These are phyloP conservation scores for Herpetomonas samuelpessoai DNA, from an alignment of 208 protist genomes.

Conservation along the genomic window DNA sequence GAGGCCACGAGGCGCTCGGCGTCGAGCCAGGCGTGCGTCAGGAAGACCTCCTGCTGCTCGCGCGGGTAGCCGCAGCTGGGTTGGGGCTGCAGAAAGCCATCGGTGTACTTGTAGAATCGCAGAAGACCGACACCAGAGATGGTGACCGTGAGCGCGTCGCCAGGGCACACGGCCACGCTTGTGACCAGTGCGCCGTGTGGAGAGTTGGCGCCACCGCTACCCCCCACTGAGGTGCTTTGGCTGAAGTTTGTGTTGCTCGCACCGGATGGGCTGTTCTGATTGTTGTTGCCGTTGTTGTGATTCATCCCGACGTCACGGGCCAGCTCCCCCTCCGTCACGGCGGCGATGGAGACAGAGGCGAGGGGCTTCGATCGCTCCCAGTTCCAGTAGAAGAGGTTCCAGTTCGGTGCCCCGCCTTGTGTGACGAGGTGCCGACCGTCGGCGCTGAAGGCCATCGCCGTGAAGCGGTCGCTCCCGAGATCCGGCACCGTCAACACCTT, in stretches of 20 bases:
- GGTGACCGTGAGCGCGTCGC: conserved; percentile 83
- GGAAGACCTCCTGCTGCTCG: conserved; percentile 76
- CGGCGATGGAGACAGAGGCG: conserved; percentile 42
- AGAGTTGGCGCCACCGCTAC: neutral
- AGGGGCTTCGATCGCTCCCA: conserved; percentile 91
- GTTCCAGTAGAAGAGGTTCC: conserved; percentile 89
- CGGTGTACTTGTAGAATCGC: conserved; percentile 89
- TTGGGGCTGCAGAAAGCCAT: conserved; percentile 81
- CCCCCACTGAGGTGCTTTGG: too few species aligned
- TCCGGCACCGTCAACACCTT: conserved; percentile 79
- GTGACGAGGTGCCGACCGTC: conserved; percentile 90
- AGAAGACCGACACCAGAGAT: conserved; percentile 92
- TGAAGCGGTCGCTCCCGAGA: conserved; percentile 75
- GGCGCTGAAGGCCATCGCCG: conserved; percentile 76
- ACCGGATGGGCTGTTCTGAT: neutral
- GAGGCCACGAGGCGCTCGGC: conserved; percentile 80
- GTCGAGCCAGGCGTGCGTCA: conserved; percentile 90
- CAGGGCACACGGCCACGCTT: conserved; percentile 77
- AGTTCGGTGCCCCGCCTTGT: conserved; percentile 75
- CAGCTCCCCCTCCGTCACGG: neutral
- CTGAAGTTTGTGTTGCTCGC: too few species aligned
- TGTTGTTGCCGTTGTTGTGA: neutral
- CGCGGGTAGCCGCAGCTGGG: conserved; percentile 39
- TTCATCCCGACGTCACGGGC: neutral
- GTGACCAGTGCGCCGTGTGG: conserved; percentile 36